Conservation (phyloP, 306 rosid genomes). For the Ziziphus jujuba region DNA sequence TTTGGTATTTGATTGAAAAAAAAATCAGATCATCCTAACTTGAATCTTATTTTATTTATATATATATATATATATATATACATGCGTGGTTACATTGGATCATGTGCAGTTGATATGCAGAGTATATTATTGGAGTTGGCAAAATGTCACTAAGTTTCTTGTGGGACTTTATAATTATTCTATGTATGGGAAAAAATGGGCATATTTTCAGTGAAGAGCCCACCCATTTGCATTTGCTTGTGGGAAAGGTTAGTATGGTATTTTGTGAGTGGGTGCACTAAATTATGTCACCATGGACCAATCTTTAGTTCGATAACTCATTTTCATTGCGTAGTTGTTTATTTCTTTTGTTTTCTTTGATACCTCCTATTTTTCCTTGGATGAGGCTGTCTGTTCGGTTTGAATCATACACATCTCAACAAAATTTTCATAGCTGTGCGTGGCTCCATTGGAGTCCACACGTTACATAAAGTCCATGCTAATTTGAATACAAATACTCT, state of each 20-base stretch:
- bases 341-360: background rate
- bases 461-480: too few relatives aligned
- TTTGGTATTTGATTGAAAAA: too few relatives aligned
- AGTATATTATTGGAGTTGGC: background rate
- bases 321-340: slow-evolving; percentile 4
- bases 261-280: slow-evolving; percentile 19
- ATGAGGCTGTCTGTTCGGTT: background rate
- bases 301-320: slow-evolving; percentile 8
- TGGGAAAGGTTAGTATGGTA: background rate
- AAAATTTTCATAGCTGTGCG: background rate
- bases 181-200: slow-evolving; percentile 2
- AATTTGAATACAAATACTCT: too few relatives aligned
- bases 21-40: too few relatives aligned
- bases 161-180: slow-evolving; percentile 1
- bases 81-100: background rate
- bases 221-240: background rate
- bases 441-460: too few relatives aligned
- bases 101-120: background rate
- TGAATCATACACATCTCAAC: background rate
- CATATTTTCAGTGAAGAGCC: background rate
- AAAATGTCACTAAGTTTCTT: slow-evolving; percentile 14
- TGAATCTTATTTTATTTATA: too few relatives aligned
- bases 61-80: background rate
- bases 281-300: slow-evolving; percentile 7
- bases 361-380: background rate